Base-by-base conservation (phyloP, 306 rosid species). In the Abrus pulchellus region DNA sequence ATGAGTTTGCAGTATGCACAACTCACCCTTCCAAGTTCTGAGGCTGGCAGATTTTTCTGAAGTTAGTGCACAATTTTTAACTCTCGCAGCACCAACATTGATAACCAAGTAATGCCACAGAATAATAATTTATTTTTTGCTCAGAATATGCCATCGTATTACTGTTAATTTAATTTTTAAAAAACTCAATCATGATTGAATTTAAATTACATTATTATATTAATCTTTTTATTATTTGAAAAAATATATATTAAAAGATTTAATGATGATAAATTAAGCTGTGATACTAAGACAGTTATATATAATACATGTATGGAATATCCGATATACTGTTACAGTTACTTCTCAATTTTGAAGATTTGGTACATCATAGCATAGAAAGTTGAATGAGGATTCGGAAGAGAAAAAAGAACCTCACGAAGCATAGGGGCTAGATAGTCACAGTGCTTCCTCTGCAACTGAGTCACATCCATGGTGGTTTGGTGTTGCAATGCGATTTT, bases 11-110 rank as follows among this genome's bases (percentile, higher is more conserved):
- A 32, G 14, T 63, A 12, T 63, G 43, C 14, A 60, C 47, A 52
- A 88, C 90, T 90, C 72, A 93, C 97, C 90, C 90, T 65, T 91
- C 96, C 11, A 67, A 68, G 74, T 87, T 88, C 80, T 88, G 89
- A 60, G 83, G 80, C 83, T 89, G 92, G 40, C 97, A 90, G 29
- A 5, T 80, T 55, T 61, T 64, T 82, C 83, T 84, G 89, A 88
- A 91, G 63, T 48, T 34, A 44, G 76, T 28, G 60, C 97, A 93
- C 45, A 77, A 62, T 83, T 86, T 74, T 84, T 85, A 1, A 91
- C 53, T 76, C 93, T 88, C 54, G 68, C 79, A 56, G 96, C 96
- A 8, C 97, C 92, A 55, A 93, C 77, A 87, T 92, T 89, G 88
- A 70, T 44, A 38, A 38, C 54, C 63, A 77, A 70, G 30, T 9